Percentiles rank a stretch among this genome's conserved stretches.
phyloP scores from a whole-genome alignment of 1,139 yeast species.

The Candida frijolesensis region DNA sequence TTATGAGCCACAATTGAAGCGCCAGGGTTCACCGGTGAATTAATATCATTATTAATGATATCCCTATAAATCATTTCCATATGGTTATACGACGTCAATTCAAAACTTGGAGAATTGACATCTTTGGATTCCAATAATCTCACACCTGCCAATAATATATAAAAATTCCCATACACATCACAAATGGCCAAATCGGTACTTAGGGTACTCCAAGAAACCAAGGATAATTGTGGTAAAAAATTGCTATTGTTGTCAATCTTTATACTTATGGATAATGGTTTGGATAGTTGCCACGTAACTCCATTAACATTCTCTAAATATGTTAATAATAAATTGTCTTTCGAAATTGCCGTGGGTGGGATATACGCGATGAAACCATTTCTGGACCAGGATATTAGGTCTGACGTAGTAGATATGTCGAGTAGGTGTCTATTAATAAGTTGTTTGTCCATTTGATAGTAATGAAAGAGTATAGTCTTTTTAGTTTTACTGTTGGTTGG shows the following conservation, averaged over 20 bases:
- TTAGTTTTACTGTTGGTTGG: too few relatives aligned
- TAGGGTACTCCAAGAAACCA: conserved; percentile 51
- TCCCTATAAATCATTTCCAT: conserved; percentile 50
- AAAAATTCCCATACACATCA: conserved; percentile 53
- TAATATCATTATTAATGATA: conserved; percentile 23
- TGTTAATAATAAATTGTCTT: conserved; percentile 50
- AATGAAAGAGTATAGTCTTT: not conserved
- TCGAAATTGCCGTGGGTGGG: conserved; percentile 22
- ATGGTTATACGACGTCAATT: conserved; percentile 48
- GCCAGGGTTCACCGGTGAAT: conserved; percentile 17
- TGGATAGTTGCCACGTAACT: conserved; percentile 63
- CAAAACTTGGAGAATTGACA: conserved; percentile 35
- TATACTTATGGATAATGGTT: conserved; percentile 45
- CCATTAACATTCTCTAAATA: conserved; percentile 69
- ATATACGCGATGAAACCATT: conserved; percentile 74
- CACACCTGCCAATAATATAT: conserved; percentile 49
- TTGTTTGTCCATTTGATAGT: conserved; percentile 6
- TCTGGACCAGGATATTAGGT: conserved; percentile 66
- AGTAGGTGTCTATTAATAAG: conserved; percentile 11
- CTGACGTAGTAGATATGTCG: conserved; percentile 11
- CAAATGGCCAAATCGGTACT: conserved; percentile 57
- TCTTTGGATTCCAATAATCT: conserved; percentile 28
- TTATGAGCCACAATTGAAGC: conserved; percentile 52
- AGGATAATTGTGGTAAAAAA: conserved; percentile 27
- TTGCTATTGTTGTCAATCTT: conserved; percentile 35